Evolutionary conservation across 1,139 yeast genomes (phyloP), one percentile per base, ranked within the genome.

Genomic region (Kodamaea ohmeri): DNA sequence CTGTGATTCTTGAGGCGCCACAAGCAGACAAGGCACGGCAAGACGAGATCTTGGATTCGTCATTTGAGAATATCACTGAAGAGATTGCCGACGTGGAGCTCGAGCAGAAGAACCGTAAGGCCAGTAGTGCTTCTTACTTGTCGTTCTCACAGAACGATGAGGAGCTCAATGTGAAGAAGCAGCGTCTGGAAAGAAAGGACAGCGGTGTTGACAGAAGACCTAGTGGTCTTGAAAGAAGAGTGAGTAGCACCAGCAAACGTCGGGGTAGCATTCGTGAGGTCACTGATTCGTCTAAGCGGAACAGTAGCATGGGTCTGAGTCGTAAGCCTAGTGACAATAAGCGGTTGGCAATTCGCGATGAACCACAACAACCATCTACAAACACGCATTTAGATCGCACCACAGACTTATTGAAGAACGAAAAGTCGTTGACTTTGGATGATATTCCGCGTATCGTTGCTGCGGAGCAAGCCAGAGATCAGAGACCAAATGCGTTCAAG

Each of bases 371-470:
- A 17, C 58, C 58, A 36, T 36, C 53, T 3, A 57, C 64, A n/a
- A 57, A 55, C 40, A 60, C 57, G 28, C 65, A 65, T 40, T 61
- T 71, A 34, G 73, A 67, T 47, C 58, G 76, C 11, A 82, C 90
- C 0, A 80, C 89, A 0, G 86, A 81, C 48, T 64, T 84, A 37
- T 71, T 87, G 42, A 80, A 83, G 53, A 86, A 81, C 54, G 95
- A 90, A 50, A 86, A 86, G 50, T 83, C 95, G 1, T 73, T 92
- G 40, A 90, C 97, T 0, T 73, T 92, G 52, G 98, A 92, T 60
- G 99, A 92, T 62, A 92, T 92, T 50, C 96, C 97, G 5, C 74
- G 97, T 49, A 90, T 92, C 54, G 97, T 92, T 9, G 96, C 97
- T 2, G 95, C 96, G 5, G 97, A 92, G 53, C 97, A 90, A 60